A percentile compares a stretch with the other conserved stretches of the same genome.
Conservation (phyloP, 768 basidiomycete genomes). For the Collybia mongolica region DNA sequence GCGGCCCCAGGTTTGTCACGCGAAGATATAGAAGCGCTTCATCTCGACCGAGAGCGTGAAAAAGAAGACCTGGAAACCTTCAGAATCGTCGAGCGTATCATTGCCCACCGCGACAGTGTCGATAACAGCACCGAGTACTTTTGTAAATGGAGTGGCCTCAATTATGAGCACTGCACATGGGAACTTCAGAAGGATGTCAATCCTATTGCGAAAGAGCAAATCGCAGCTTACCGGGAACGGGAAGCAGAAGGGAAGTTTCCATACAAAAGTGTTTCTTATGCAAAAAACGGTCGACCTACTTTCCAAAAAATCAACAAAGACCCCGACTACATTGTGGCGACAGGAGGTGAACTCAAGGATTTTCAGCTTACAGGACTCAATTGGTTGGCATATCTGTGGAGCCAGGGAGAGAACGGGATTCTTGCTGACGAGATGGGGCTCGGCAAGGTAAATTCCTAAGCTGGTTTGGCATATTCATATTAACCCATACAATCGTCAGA, state of each 20-base stretch:
- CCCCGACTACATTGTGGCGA: constrained; percentile 77
- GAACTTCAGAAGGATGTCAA: constrained; percentile 81
- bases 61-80: constrained; percentile 90
- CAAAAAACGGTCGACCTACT: constrained; percentile 63
- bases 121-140: constrained; percentile 78
- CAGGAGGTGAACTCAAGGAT: constrained; percentile 90
- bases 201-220: constrained; percentile 71
- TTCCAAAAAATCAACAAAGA: constrained; percentile 86
- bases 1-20: constrained; percentile 64
- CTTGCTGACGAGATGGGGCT: constrained; percentile 99
- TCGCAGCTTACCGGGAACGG: constrained; percentile 76
- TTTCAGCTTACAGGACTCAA: constrained; percentile 98
- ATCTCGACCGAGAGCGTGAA: constrained; percentile 87
- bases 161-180: constrained; percentile 97
- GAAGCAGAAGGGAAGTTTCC: constrained; percentile 82
- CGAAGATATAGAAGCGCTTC: constrained; percentile 88
- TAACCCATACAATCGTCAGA: constrained; percentile 40
- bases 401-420: constrained; percentile 92
- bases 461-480: background rate
- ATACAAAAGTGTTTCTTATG: constrained; percentile 74
- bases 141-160: constrained; percentile 94
- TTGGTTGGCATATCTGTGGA: constrained; percentile 98
- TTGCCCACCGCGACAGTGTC: constrained; percentile 69
- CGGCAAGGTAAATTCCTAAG: constrained; percentile 64
- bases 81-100: constrained; percentile 89